Base-by-base conservation (phyloP, 306 rosid species). In the Casuarina glauca region DNA sequence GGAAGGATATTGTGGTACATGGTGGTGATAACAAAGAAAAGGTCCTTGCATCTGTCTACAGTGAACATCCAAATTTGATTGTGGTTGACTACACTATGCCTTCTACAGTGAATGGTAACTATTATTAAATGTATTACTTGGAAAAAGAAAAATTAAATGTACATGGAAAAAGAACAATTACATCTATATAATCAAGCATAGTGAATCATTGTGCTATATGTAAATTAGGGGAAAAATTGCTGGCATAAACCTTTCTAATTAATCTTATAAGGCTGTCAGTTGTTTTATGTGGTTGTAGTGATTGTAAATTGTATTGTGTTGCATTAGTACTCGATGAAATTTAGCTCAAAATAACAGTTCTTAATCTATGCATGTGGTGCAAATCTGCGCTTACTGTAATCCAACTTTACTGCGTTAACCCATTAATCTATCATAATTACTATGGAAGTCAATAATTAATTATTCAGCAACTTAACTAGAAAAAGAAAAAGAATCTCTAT, bases 1-100 rank as follows among this genome's bases (percentile, higher is more conserved):
- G 87, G 75, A 91, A 82, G 68, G 86, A 91, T 70, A 85, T 92
- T 85, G 84, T 90, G 26, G 91, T 95, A 75, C 87, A 89, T 49
- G 97, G 99, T 77, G 93, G 96, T 69, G 84, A 87, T 76, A 89
- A 93, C 41, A 87, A 94, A 76, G 94, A 93, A 78, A 80, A 68
- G 57, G 84, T 82, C 72, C 96, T 95, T 82, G 79, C 85, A 72
- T 88, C 90, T 44, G 80, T 90, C 26, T 86, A 80, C 45, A 83
- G 86, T 58, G 83, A 85, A 74, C 82, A 87, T 84, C 94, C 97
- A 45, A 79, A 89, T 80, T 82, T 95, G 89, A 91, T 95, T 73
- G 89, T 91, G 72, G 92, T 95, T 69, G 98, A 93, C 84, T 95
- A 89, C 89, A 93, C 97, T 0, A 85, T 88, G 72, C 99, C 99